Base-by-base conservation (phyloP, 345 rosid genomes). In the Gossypium herbaceum region DNA sequence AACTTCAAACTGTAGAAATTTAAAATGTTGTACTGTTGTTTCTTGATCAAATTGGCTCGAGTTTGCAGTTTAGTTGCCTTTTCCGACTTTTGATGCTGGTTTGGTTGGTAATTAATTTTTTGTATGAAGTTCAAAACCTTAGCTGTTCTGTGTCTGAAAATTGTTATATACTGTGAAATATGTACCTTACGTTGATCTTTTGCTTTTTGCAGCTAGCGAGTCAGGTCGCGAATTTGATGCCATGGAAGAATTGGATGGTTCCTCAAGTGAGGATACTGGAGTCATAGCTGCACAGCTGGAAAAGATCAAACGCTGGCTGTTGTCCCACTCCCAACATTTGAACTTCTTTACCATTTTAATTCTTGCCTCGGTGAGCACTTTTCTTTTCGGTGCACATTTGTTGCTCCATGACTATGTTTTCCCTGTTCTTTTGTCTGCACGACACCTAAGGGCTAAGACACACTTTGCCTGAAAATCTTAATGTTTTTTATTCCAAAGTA, bases 261-360 rank as follows among this genome's bases (percentile, higher is more conserved):
- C 97, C 12, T 71, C 91, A 27, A 71, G 79, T 75, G 94, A 92
- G 57, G 88, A 81, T 74, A 76, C 74, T 10, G 98, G 99, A 73
- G 59, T 86, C 72, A 73, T 96, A 68, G 86, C 94, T 29, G 74
- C 83, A 47, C 76, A 69, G 76, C 80, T 95, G n/a, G 81, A 76
- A 55, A 73, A 77, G 61, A 77, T 88, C 20, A 90, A 95, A 79
- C 82, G 77, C 48, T 93, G 94, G 98, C 74, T 95, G 72, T 74
- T 86, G 22, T 81, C 92, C 16, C 93, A 87, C 73, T 76, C 97
- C 3, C 98, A 93, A 61, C 92, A 87, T 80, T 72, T 95, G 89
- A 95, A 95, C 81, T 95, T 93, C 84, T 84, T 93, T 43, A 93
- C 98, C 8, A 90, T 95, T 78, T 86, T 95, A 80, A 83, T 91